Evolutionary conservation across 176 grass and related monocot species (phyloP).

Genomic region (Raddia guianensis): DNA sequence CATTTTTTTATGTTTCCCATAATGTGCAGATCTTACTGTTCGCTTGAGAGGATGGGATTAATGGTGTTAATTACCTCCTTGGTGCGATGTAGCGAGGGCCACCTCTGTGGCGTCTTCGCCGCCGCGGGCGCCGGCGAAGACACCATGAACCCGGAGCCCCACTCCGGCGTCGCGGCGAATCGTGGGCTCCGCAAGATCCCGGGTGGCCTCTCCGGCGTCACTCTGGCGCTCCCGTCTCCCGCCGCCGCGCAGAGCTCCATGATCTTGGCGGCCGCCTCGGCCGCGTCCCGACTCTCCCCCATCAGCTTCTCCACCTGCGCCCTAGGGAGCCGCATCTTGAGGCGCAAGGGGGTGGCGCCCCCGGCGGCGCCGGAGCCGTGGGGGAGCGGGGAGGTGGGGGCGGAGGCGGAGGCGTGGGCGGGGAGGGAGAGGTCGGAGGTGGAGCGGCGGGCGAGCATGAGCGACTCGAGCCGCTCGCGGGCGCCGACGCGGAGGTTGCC

Average conservation of each 20-base stretch:
- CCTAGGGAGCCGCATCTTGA: constrained; percentile 70
- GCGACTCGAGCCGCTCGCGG: constrained; percentile 79
- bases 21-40: constrained; percentile 26
- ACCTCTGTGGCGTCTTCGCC: constrained; percentile 53
- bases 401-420: constrained; percentile 38
- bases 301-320: constrained; percentile 74
- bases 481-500: constrained; percentile 70
- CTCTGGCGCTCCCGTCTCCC: constrained; percentile 37
- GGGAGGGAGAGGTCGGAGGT: constrained; percentile 71
- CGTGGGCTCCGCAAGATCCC: constrained; percentile 49
- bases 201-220: constrained; percentile 47
- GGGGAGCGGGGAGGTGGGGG: constrained; percentile 39
- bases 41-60: neutral
- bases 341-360: constrained; percentile 41
- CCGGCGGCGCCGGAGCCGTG: neutral
- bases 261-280: constrained; percentile 69
- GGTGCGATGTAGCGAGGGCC: constrained; percentile 44
- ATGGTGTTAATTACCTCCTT: constrained; percentile 48
- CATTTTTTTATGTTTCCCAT: neutral
- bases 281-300: constrained; percentile 60
- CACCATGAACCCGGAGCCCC: constrained; percentile 53
- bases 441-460: constrained; percentile 79
- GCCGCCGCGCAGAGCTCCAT: constrained; percentile 58
- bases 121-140: constrained; percentile 5
- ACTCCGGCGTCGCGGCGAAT: constrained; percentile 54